Evolutionary conservation across 2,329 filamentous ascomycete genomes (phyloP).

Genomic region (Westerdykella sp.): DNA sequence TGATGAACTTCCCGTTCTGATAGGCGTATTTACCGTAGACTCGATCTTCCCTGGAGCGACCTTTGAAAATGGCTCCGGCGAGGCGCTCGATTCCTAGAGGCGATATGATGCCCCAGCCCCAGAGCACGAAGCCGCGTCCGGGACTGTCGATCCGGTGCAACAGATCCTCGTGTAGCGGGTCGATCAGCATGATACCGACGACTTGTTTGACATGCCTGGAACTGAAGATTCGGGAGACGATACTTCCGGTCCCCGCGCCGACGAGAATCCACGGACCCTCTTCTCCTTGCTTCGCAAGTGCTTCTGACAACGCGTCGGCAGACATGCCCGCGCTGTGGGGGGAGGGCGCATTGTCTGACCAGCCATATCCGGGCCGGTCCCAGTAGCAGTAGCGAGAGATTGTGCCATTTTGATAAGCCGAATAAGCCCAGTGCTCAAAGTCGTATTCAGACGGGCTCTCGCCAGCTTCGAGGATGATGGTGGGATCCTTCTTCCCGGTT

Average conservation of each 20-base stretch:
- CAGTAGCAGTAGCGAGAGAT: conserved; percentile 91
- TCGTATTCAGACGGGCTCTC: conserved; percentile 72
- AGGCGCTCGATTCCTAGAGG: conserved; percentile 80
- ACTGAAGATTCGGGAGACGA: conserved; percentile 88
- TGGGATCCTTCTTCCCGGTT: conserved; percentile 57
- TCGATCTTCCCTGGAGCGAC: conserved; percentile 73
- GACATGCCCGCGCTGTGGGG: conserved; percentile 90
- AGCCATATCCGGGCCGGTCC: conserved; percentile 83
- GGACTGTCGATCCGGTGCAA: conserved; percentile 62
- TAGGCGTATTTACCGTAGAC: conserved; percentile 75
- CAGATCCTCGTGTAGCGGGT: conserved; percentile 83
- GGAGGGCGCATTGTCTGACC: conserved; percentile 87
- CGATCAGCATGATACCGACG: conserved; percentile 74
- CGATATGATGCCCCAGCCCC: conserved; percentile 78
- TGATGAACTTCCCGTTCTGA: conserved; percentile 77
- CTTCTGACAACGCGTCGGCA: conserved; percentile 82
- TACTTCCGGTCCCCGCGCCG: conserved; percentile 76
- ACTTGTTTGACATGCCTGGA: conserved; percentile 71
- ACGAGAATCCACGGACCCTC: conserved; percentile 83
- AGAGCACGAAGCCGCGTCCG: conserved; percentile 72
- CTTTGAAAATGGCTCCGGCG: conserved; percentile 72
- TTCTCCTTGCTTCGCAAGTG: conserved; percentile 72
- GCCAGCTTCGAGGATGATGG: conserved; percentile 79
- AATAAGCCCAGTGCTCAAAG: conserved; percentile 72
- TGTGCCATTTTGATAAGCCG: conserved; percentile 69